These are phyloP conservation scores for Diaporthe citriasiana DNA, from an alignment of 2,329 filamentous ascomycete species.

Conservation along the genomic window DNA sequence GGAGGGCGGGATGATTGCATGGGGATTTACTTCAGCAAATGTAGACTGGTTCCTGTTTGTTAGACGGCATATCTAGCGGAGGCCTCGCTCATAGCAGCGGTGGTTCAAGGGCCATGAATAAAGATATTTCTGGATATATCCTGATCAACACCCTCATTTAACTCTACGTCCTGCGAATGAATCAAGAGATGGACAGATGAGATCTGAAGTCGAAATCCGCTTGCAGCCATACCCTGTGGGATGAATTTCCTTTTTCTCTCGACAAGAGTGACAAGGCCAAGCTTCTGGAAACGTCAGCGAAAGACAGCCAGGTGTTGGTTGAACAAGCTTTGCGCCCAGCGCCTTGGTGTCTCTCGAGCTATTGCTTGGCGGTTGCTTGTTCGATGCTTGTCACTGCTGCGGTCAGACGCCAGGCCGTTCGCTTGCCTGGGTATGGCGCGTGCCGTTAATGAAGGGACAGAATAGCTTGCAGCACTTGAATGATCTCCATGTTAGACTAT, in stretches of 20 bases:
- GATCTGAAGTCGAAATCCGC: neutral
- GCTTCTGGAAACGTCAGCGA: neutral
- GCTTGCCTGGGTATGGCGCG: neutral
- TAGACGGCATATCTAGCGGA: neutral
- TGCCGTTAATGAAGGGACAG: neutral
- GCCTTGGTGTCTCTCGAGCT: constrained; percentile 17
- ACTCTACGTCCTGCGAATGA: neutral
- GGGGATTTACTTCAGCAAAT: neutral
- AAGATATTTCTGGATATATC: neutral
- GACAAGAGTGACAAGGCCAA: constrained; percentile 7
- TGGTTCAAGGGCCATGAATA: neutral
- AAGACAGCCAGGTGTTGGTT: neutral
- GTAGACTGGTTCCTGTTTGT: neutral
- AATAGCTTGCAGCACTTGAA: neutral
- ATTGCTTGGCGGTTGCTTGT: constrained; percentile 28
- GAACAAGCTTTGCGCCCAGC: constrained; percentile 28
- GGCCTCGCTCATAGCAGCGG: neutral
- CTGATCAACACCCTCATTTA: neutral
- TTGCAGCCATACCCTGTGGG: neutral
- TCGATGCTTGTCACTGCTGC: constrained; percentile 2
- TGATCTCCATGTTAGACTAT: neutral
- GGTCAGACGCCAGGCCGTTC: constrained; percentile 4
- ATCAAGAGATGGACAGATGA: neutral
- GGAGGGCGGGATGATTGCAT: neutral
- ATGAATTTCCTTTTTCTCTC: neutral